These are phyloP conservation scores for Hypoxylon subgilvum DNA, from an alignment of 495 filamentous ascomycete genomes.

Conservation along the genomic window DNA sequence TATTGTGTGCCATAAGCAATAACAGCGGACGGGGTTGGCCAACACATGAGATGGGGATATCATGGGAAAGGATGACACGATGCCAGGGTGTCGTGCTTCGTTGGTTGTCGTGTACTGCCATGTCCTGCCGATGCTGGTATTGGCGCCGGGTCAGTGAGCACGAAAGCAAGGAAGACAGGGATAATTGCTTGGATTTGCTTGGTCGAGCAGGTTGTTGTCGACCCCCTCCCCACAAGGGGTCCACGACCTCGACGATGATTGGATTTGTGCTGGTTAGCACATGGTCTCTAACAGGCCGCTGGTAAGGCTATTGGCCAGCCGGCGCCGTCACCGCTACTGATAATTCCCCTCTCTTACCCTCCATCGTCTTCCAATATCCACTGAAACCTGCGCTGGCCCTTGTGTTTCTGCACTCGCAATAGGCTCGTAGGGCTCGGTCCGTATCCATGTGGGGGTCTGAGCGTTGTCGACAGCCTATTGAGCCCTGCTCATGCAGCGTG, in stretches of 20 bases:
- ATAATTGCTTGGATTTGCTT: constrained; percentile 17
- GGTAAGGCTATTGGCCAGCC: background rate
- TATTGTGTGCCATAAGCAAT: constrained; percentile 48
- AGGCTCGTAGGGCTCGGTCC: constrained; percentile 36
- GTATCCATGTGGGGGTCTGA: constrained; percentile 32
- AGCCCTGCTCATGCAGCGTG: constrained; percentile 25
- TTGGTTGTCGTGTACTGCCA: constrained; percentile 24
- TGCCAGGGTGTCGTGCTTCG: constrained; percentile 36
- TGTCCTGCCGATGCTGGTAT: constrained; percentile 4
- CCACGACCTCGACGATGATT: constrained; percentile 17
- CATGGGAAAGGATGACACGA: constrained; percentile 30
- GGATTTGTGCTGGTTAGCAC: constrained; percentile 3
- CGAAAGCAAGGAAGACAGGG: constrained; percentile 17
- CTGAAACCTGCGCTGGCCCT: constrained; percentile 24
- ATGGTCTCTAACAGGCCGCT: background rate
- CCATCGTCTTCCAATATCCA: constrained; percentile 15
- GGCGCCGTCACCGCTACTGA: constrained; percentile 8
- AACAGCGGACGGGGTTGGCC: constrained; percentile 30
- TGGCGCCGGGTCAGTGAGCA: constrained; percentile 26
- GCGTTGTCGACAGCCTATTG: constrained; percentile 40
- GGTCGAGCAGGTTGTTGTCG: constrained; percentile 7
- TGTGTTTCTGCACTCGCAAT: constrained; percentile 29
- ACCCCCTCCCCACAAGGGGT: constrained; percentile 25
- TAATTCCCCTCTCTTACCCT: constrained; percentile 24
- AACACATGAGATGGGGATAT: constrained; percentile 19